Percentiles rank a stretch among this genome's conserved stretches.
phyloP scores from a whole-genome alignment of 2,329 filamentous ascomycete genomes.

The Sporothrix globosa region DNA sequence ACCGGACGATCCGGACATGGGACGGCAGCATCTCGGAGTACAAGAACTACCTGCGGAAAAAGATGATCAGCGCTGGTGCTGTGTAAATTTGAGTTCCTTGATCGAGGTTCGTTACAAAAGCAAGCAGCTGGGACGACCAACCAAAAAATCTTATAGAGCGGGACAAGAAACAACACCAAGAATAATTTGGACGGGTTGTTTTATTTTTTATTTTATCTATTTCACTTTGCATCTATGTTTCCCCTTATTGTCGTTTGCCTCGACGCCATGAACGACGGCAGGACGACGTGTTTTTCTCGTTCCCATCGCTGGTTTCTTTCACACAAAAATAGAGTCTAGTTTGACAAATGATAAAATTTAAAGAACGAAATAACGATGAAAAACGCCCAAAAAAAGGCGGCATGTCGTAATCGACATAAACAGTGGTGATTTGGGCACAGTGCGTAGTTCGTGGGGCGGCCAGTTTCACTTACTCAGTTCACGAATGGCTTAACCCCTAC shows the following conservation, averaged over 20 bases:
- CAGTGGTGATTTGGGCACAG: background rate
- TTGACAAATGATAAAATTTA: background rate
- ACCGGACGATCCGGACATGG: conserved; percentile 91
- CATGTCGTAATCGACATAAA: background rate
- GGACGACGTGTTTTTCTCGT: background rate
- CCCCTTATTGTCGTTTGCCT: conserved; percentile 1
- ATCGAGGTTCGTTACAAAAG: background rate
- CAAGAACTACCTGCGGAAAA: conserved; percentile 98
- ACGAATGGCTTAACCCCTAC: background rate
- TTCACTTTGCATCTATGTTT: conserved; percentile 4
- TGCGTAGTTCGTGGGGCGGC: background rate
- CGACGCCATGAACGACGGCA: background rate
- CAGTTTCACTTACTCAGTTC: background rate
- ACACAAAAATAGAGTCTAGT: conserved; percentile 1
- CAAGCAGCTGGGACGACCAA: conserved; percentile 45
- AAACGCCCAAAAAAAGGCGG: too few species aligned
- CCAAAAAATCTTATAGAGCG: conserved; percentile 28
- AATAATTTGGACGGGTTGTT: conserved; percentile 26
- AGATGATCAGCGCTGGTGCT: conserved; percentile 89
- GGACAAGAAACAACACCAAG: conserved; percentile 14
- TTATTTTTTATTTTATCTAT: conserved; percentile 24
- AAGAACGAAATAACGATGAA: too few species aligned
- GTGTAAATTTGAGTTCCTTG: conserved; percentile 61
- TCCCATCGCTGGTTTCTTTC: background rate
- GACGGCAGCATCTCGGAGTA: conserved; percentile 87